phyloP scores from a whole-genome alignment of 179 eudicot species.

The Nepenthes alata region DNA sequence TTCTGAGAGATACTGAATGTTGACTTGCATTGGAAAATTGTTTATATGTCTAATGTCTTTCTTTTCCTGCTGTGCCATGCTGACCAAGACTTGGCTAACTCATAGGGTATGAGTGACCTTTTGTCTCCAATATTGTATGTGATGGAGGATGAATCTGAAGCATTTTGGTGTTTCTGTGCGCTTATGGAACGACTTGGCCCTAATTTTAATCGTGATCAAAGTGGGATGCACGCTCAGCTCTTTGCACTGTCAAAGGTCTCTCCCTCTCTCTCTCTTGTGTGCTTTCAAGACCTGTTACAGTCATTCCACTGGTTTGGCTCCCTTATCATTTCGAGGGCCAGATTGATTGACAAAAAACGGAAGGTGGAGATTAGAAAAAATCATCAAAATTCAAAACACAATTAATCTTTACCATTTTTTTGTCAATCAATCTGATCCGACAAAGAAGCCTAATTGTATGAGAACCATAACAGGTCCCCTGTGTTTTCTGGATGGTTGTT shows the following conservation, averaged over 20 bases:
- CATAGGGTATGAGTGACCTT: conserved; percentile 94
- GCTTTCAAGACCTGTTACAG: too few relatives aligned
- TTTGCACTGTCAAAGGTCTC: conserved; percentile 88
- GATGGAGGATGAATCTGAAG: conserved; percentile 80
- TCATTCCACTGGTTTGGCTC: too few relatives aligned
- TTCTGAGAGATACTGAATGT: background rate
- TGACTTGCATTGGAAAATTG: background rate
- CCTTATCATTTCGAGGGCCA: too few relatives aligned
- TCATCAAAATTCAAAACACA: too few relatives aligned
- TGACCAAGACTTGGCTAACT: background rate
- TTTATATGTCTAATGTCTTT: background rate
- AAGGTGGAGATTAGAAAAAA: too few relatives aligned
- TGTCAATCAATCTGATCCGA: too few relatives aligned
- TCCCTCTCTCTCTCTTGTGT: background rate
- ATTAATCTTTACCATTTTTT: too few relatives aligned
- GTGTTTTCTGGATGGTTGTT: too few relatives aligned
- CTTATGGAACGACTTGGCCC: conserved; percentile 97
- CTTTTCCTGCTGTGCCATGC: background rate
- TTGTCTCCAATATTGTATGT: conserved; percentile 76
- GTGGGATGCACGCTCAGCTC: conserved; percentile 94
- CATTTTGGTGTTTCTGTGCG: conserved; percentile 94
- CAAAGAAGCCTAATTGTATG: too few relatives aligned
- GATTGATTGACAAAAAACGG: too few relatives aligned
- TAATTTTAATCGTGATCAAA: conserved; percentile 96
- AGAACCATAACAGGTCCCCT: too few relatives aligned